Base-by-base conservation (phyloP, 495 filamentous ascomycete genomes). In the Cercophora newfieldiana region DNA sequence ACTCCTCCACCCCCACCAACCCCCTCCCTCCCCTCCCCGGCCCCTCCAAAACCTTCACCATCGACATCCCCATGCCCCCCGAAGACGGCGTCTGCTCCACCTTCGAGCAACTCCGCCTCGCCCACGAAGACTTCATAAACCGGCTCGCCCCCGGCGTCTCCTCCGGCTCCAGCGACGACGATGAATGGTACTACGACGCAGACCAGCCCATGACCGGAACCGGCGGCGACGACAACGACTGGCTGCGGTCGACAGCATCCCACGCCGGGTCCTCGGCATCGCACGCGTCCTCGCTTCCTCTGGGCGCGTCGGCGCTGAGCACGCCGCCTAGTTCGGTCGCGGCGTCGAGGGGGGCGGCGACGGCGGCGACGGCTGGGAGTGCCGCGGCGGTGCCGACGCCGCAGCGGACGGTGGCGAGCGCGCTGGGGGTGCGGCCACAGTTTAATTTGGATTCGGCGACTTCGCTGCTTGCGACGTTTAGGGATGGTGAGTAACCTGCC, bases 1-100 rank as follows among this genome's bases (percentile, higher is more conserved):
- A 47, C 30, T 30, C 55, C 28, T 19, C 30, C 1, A 31, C 53
- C 12, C 50, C 26, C 31, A 25, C 25, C 51, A 37, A 24, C 7
- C 25, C 30, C 30, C 51, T 31, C 26, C 69, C 69, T 2, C 70
- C 68, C 10, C 74, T 75, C 1, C 69, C 78, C n/a, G 77, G 76
- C 5, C 80, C 80, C 6, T 79, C 78, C 66, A 78, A 79, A 67
- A 83, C 79, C 33, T 83, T 83, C 65, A 82, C 78, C 54, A 83
- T 83, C 69, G 79, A 83, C 75, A 80, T 83, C 61, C 69, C 77
- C 44, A 77, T 82, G 71, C 71, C 75, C 0, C 59, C 61, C 3
- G 77, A 78, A 54, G 71, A 71, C 1, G 71, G 76, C 49, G 63
- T 73, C 5, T 59, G 64, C 31, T 73, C 75, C 63, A 66, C 68